A percentile compares a stretch with the other conserved stretches of the same genome.
These are phyloP conservation scores for Cercophora sp. DNA, from an alignment of 495 filamentous ascomycete species.

Conservation along the genomic window DNA sequence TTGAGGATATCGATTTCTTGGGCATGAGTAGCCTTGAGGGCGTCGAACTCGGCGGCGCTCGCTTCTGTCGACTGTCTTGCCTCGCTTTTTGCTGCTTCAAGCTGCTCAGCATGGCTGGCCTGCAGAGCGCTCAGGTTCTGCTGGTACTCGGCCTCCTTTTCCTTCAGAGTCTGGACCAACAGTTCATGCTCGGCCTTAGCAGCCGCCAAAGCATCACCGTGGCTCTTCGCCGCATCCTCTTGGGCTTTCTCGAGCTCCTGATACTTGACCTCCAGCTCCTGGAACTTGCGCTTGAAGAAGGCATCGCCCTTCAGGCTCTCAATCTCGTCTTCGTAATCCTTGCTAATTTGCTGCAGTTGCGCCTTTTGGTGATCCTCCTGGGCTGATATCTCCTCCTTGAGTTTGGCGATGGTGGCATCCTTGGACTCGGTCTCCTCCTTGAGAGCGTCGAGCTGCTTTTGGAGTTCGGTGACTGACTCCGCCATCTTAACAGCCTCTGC, in stretches of 20 bases:
- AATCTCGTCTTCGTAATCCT: conserved; percentile 54
- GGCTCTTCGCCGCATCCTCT: conserved; percentile 31
- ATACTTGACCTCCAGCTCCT: conserved; percentile 46
- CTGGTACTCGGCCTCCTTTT: conserved; percentile 40
- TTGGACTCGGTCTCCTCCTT: conserved; percentile 36
- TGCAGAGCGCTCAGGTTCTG: conserved; percentile 40
- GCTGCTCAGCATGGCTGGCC: conserved; percentile 43
- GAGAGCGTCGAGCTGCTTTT: conserved; percentile 38
- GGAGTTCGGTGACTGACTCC: conserved; percentile 36
- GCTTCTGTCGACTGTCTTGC: conserved; percentile 33
- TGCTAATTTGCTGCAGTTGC: conserved; percentile 46
- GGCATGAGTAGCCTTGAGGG: conserved; percentile 47
- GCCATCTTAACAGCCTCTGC: conserved; percentile 34
- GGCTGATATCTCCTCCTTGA: conserved; percentile 43
- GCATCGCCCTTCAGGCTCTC: conserved; percentile 54
- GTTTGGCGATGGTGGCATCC: conserved; percentile 40
- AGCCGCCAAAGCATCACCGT: conserved; percentile 37
- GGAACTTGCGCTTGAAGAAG: conserved; percentile 51
- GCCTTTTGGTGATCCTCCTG: conserved; percentile 44
- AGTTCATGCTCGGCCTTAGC: conserved; percentile 32
- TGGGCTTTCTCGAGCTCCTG: conserved; percentile 40
- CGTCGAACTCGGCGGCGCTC: conserved; percentile 35
- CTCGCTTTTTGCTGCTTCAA: conserved; percentile 40
- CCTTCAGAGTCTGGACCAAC: conserved; percentile 34
- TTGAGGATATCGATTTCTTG: conserved; percentile 40